Percentiles rank a stretch among this genome's conserved stretches.
phyloP scores from a whole-genome alignment of 805 yeast genomes.

The Cephaloascus albidus region DNA sequence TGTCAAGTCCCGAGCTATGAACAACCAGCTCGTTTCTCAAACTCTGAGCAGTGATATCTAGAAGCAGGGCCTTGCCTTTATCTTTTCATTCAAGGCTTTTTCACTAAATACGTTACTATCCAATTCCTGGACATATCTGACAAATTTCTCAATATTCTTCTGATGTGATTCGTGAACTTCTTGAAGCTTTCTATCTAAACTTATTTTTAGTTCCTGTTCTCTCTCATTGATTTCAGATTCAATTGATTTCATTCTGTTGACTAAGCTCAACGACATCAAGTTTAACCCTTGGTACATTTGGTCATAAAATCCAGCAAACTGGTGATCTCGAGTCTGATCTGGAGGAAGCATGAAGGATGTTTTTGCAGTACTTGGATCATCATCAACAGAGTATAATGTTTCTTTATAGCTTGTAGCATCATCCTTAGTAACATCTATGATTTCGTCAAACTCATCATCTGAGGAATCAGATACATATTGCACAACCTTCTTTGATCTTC shows the following conservation, averaged over 20 bases:
- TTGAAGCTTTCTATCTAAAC: constrained; percentile 1
- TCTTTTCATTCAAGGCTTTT: too few relatives aligned
- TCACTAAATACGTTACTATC: too few relatives aligned
- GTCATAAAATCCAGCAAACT: neutral
- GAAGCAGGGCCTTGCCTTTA: too few relatives aligned
- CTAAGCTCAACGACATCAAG: constrained; percentile 1
- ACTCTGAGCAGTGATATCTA: too few relatives aligned
- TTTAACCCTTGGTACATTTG: constrained; percentile 2
- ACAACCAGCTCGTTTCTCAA: too few relatives aligned
- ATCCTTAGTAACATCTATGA: neutral
- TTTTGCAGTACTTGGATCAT: neutral
- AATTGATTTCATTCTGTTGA: constrained; percentile 2
- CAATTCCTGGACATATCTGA: too few relatives aligned
- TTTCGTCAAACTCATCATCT: neutral
- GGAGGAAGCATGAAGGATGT: neutral
- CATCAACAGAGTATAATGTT: neutral
- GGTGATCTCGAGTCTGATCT: too few relatives aligned
- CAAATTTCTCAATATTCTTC: too few relatives aligned
- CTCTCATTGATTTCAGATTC: constrained; percentile 1
- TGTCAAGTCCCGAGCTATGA: too few relatives aligned
- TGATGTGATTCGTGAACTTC: constrained; percentile 3
- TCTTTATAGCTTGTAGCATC: too few relatives aligned
- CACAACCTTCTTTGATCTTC: neutral
- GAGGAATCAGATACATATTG: neutral
- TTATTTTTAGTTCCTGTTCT: neutral